Evolutionary conservation across 2,329 filamentous ascomycete species (phyloP).

Genomic region (Xylariaceae sp.): DNA sequence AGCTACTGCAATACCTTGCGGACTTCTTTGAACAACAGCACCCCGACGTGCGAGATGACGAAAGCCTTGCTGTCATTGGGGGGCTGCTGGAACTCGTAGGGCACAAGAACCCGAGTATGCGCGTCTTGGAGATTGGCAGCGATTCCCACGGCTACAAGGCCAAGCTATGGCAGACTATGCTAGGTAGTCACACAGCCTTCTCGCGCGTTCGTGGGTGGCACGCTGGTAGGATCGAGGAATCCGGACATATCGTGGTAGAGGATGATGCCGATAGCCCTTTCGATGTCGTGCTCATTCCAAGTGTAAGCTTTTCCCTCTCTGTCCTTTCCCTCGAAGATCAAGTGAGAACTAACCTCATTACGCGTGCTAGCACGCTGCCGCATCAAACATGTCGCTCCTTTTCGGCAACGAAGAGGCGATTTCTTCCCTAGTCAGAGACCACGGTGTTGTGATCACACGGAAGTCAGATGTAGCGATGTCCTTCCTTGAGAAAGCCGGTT

Average conservation of each 20-base stretch:
- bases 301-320: constrained; percentile 1
- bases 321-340: too few relatives aligned
- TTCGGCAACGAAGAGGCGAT: too few relatives aligned
- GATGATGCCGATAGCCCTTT: not conserved
- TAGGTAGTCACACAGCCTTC: constrained; percentile 6
- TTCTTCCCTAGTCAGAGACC: too few relatives aligned
- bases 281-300: constrained; percentile 7
- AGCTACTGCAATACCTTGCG: constrained; percentile 5
- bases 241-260: constrained; percentile 2
- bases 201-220: too few relatives aligned
- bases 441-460: constrained; percentile 3
- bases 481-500: too few relatives aligned
- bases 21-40: not conserved
- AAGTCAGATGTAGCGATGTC: not conserved
- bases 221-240: not conserved
- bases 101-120: constrained; percentile 14
- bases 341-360: too few relatives aligned
- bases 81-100: constrained; percentile 8
- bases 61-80: constrained; percentile 1
- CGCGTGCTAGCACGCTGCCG: too few relatives aligned
- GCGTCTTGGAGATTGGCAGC: constrained; percentile 10
- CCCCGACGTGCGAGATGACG: not conserved
- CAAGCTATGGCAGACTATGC: constrained; percentile 1
- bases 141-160: constrained; percentile 1
- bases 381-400: too few relatives aligned